Base-by-base conservation (phyloP, 108 stramenopile genomes). In the Cyclotella distinguenda region DNA sequence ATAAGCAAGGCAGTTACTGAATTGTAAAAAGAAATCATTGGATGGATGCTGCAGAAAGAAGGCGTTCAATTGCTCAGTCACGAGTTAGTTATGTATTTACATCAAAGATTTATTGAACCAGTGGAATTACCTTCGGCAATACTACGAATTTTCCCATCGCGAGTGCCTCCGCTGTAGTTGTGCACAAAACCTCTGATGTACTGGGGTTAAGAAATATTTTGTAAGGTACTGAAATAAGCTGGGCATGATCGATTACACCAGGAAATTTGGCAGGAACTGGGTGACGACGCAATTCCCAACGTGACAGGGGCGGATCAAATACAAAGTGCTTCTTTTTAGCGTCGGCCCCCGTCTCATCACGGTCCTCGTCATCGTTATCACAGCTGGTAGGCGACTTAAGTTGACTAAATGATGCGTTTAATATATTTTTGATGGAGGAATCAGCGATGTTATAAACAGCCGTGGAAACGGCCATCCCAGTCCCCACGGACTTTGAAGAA, bases 121-220 rank as follows among this genome's bases (percentile, higher is more conserved):
- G n/a, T n/a, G n/a, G n/a, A n/a, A n/a, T n/a, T n/a, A n/a, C n/a
- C n/a, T 76, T 61, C 1, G 89, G 89, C 45, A 90, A 69, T 28
- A 90, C 83, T 8, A 76, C 89, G 58, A 90, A 96, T 69, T 96
- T 96, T 21, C 92, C 94, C 97, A 97, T 97, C 25, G 97, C 97
- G 53, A 97, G 57, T 15, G 97, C 97, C 68, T 97, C 97, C 7
- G 95, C 97, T 34, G 87, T 82, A 13, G 97, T 96, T 1, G 97
- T 97, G 73, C 95, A 96, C 44, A 97, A 60, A 0, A 97, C 97
- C 79, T 97, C 97, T 4, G 87, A 81, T 19, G 89, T 77, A 46
- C 88, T 90, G 11, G 90, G 89, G 66, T 97, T 97, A 31, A 97
- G 46, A 48, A 97, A 95, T 22, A 96, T 92, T 62, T 93, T 88